Conservation (phyloP, 116 monocot genomes). For the Papilionanthe hybrid region DNA sequence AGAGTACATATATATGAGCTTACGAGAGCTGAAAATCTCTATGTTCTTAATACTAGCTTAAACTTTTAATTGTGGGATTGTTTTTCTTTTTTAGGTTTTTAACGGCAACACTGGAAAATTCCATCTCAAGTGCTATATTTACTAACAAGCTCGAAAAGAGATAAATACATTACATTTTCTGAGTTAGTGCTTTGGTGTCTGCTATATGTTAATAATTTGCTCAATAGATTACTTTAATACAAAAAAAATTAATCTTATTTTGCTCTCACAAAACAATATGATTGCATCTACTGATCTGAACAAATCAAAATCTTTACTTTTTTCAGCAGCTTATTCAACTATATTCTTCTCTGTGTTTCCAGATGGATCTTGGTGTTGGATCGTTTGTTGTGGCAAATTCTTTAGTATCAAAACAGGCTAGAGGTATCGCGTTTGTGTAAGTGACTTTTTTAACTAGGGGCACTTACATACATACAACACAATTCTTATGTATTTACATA, state of each 20-base stretch:
- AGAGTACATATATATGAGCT: no score
- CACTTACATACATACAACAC: no score
- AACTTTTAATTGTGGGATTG: neutral
- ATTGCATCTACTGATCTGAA: neutral
- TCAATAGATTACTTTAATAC: neutral
- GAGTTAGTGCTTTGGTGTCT: neutral
- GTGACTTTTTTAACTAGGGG: constrained; percentile 9
- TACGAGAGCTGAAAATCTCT: no score
- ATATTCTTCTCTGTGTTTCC: constrained; percentile 12
- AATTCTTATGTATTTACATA: no score
- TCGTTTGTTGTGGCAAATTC: constrained; percentile 93
- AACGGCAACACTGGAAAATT: neutral
- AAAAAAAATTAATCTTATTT: neutral
- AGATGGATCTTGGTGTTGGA: constrained; percentile 99
- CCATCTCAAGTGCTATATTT: neutral
- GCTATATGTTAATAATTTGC: neutral
- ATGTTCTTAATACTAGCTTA: no score
- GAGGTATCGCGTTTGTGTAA: constrained; percentile 47
- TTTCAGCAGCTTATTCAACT: neutral
- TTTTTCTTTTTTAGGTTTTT: neutral
- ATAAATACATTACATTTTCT: neutral
- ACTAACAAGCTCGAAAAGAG: neutral
- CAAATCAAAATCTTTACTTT: neutral
- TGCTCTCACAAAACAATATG: neutral
- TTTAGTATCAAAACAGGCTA: constrained; percentile 84